Percentiles rank a stretch among this genome's conserved stretches.
phyloP scores from a whole-genome alignment of 1,139 yeast genomes.

The Candida sanyaensis region DNA sequence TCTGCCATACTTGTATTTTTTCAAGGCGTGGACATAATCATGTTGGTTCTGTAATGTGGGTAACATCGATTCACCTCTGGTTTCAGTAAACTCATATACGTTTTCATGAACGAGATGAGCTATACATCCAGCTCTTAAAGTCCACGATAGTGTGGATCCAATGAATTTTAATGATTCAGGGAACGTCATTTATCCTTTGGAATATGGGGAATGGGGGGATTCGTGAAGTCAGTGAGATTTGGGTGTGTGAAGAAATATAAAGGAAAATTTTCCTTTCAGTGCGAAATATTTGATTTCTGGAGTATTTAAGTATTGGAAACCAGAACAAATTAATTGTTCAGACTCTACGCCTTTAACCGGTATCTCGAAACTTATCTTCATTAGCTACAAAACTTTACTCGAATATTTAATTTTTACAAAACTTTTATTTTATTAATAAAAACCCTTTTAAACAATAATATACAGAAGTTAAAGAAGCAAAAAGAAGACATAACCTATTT shows the following conservation, averaged over 20 bases:
- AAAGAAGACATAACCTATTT: neutral
- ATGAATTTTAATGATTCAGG: constrained; percentile 30
- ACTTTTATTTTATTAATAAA: neutral
- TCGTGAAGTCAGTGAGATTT: no score
- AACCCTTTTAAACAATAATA: neutral
- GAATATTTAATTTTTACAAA: neutral
- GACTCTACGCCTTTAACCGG: neutral
- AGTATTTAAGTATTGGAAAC: no score
- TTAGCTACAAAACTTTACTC: neutral
- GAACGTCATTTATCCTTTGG: constrained; percentile 13
- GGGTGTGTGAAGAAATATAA: no score
- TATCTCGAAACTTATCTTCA: neutral
- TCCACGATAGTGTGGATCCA: constrained; percentile 42
- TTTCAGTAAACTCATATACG: constrained; percentile 75
- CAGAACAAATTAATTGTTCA: no score
- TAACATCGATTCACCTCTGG: constrained; percentile 93
- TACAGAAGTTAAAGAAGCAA: constrained; percentile 1
- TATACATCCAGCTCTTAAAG: constrained; percentile 64
- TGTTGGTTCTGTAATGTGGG: constrained; percentile 78
- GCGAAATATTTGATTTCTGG: no score
- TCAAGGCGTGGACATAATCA: constrained; percentile 82
- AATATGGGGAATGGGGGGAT: no score
- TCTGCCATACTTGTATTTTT: constrained; percentile 58
- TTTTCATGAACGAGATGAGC: constrained; percentile 68
- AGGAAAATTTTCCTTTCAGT: no score